These are phyloP conservation scores for Suillus subluteus DNA, from an alignment of 768 basidiomycete genomes.

Conservation along the genomic window DNA sequence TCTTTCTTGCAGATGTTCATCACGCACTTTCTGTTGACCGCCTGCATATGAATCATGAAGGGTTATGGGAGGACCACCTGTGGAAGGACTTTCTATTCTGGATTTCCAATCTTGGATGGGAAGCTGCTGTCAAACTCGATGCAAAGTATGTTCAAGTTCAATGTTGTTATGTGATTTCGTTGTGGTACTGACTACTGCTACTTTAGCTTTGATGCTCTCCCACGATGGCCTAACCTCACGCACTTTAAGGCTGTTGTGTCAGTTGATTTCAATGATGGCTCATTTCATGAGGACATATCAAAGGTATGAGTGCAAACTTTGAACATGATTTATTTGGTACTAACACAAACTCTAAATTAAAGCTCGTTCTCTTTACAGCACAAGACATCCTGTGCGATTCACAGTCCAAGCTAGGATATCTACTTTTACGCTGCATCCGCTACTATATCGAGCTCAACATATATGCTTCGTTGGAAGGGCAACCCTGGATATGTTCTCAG, in stretches of 20 bases:
- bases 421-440: constrained; percentile 32
- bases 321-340: background rate
- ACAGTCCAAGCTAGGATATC: constrained; percentile 22
- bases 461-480: constrained; percentile 24
- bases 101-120: constrained; percentile 16
- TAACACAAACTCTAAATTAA: background rate
- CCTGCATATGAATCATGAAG: constrained; percentile 41
- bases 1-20: constrained; percentile 39
- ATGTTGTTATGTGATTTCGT: too few species aligned
- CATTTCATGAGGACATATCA: constrained; percentile 39
- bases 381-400: constrained; percentile 29
- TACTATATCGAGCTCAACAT: constrained; percentile 37
- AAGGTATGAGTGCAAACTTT: constrained; percentile 28
- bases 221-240: constrained; percentile 39
- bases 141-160: constrained; percentile 24
- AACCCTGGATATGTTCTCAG: constrained; percentile 23
- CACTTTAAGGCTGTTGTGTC: constrained; percentile 33
- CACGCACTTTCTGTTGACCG: constrained; percentile 39
- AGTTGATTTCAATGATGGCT: constrained; percentile 37
- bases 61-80: constrained; percentile 38
- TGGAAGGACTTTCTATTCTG: constrained; percentile 27
- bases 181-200: background rate
- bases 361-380: constrained; percentile 36
- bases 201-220: constrained; percentile 30
- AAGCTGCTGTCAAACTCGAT: constrained; percentile 12